Base-by-base conservation (phyloP, 441 rosid genomes). In the Erysimum pusillum region DNA sequence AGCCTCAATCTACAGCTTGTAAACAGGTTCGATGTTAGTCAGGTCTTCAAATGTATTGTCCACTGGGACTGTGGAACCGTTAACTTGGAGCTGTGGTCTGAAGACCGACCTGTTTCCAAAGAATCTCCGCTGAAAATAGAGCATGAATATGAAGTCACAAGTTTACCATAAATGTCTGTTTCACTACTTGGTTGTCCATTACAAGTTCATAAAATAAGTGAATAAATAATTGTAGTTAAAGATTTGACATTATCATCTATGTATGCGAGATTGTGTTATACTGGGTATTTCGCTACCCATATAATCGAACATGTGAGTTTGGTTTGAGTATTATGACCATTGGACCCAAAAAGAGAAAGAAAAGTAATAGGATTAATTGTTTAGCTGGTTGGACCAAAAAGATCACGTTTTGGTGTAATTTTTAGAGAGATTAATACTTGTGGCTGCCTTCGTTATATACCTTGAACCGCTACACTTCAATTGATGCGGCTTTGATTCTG, bases 41-140 rank as follows among this genome's bases (percentile, higher is more conserved):
- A 89, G 73, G 98, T 95, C 4, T 77, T 54, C 58, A 90, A 87
- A 83, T 95, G 99, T 80, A 54, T 77, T 60, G 61, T 92, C 63
- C 89, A 89, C 41, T 93, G 99, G 99, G 96, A 94, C 78, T 79
- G 86, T 8, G 93, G 90, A 54, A 89, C 91, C 0, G 92, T 92
- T 18, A 91, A 91, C 79, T 45, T 92, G 79, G 98, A 91, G 88
- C 83, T 92, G 9, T 93, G 93, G 99, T 95, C 99, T 4, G 97
- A 88, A 83, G 92, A 91, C 5, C 79, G 97, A 78, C 97, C 97
- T 5, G 93, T 91, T 59, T 92, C 97, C n/a, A 87, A 82, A 68
- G 85, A 86, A 63, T 85, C 91, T n/a, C 93, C 94, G 59, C 81
- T 92, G 31, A 82, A 44, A 36, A 73, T 94, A 42, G 85, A 80